Evolutionary conservation across 208 protist genomes (phyloP), one percentile per base, ranked within the genome.

Genomic region (Leishmania guyanensis): DNA sequence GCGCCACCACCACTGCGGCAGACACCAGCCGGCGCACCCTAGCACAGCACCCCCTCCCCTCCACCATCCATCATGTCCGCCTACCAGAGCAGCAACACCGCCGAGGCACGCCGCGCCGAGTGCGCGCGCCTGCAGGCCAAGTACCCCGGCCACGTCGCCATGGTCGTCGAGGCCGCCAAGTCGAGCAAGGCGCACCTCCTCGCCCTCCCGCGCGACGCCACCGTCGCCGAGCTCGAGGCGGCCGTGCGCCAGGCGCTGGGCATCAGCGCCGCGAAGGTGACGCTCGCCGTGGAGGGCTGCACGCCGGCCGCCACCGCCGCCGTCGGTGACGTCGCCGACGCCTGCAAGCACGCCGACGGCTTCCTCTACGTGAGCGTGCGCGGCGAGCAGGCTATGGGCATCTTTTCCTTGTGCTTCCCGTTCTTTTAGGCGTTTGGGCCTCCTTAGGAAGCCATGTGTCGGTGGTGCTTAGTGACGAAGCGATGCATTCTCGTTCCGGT

Each of bases 211-310:
- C 75, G 54, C 58, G 77, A 68, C 64, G 53, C 79, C 79, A 83
- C 78, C 66, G 79, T 79, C 33, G 71, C 73, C 10, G 64, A 82
- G 69, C 79, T 86, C 33, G 79, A 73, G 53, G 64, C 33, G 53
- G 77, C 66, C 17, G 74, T 77, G 39, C 80, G 80, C 74, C 68
- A 29, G 20, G 64, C 62, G 12, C 43, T 53, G 16, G 62, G n/a
- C 39, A n/a, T 82, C 69, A 75, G 58, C 51, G 62, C 43, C 81
- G 51, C 60, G 58, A 75, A 85, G 77, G 50, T 80, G 64, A 70
- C 82, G 62, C 69, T 85, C 71, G 58, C 66, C 66, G 54, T 85
- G 43, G 54, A 79, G 77, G 82, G 79, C 72, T 82, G 82, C 77
- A 78, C 77, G 33, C 82, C 82, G 16, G 82, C 77, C 51, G 54